Conservation (phyloP, 768 basidiomycete species). For the Termitomyces sp. region DNA sequence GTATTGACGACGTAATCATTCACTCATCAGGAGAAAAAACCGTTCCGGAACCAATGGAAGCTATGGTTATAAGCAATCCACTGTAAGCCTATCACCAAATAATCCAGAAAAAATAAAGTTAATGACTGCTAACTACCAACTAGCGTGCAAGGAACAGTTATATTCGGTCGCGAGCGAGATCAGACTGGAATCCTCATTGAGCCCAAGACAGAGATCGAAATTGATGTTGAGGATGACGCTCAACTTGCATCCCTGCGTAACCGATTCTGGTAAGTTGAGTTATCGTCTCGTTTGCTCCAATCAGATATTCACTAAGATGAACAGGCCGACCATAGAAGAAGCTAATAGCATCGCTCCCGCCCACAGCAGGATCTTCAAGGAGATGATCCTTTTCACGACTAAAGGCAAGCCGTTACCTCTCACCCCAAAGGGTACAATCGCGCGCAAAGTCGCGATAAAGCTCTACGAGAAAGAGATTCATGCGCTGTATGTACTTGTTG, state of each 20-base stretch:
- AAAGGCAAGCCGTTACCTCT: conserved; percentile 37
- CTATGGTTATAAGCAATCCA: conserved; percentile 13
- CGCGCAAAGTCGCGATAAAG: conserved; percentile 33
- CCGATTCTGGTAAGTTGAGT: conserved; percentile 23
- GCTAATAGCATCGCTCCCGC: conserved; percentile 37
- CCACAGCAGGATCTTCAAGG: conserved; percentile 43
- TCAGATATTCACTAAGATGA: background rate
- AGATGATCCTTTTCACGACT: conserved; percentile 46
- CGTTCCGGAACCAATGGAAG: conserved; percentile 32
- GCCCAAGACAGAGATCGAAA: conserved; percentile 5
- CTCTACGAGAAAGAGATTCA: conserved; percentile 41
- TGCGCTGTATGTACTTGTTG: conserved; percentile 22
- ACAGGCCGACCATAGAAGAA: conserved; percentile 35
- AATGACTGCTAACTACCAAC: background rate
- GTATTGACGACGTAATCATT: conserved; percentile 37
- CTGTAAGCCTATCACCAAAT: conserved; percentile 8
- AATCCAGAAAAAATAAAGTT: background rate
- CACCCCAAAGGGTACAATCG: conserved; percentile 42
- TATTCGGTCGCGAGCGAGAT: conserved; percentile 35
- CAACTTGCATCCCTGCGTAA: conserved; percentile 26
- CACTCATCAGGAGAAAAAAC: conserved; percentile 34
- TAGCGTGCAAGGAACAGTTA: conserved; percentile 20
- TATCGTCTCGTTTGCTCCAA: background rate
- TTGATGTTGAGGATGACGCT: conserved; percentile 16
- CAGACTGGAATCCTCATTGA: conserved; percentile 24